These are phyloP conservation scores for Camellia lanceoleosa DNA, from an alignment of 148 eudicot genomes.

Conservation along the genomic window DNA sequence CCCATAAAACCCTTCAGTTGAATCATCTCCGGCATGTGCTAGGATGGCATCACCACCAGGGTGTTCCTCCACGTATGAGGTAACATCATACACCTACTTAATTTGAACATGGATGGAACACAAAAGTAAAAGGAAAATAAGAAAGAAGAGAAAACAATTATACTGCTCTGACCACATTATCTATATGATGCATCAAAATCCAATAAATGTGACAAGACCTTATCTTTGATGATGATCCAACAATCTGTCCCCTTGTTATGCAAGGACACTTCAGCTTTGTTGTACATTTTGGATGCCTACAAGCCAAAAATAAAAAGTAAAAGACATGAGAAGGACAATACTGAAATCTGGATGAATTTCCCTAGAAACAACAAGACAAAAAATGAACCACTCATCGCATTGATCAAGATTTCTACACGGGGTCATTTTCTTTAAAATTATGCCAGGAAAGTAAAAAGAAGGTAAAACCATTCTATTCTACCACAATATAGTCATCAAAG, in stretches of 20 bases:
- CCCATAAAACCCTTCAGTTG: constrained; percentile 94
- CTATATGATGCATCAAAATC: neutral
- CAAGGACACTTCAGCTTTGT: constrained; percentile 67
- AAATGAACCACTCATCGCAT: neutral
- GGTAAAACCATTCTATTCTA: neutral
- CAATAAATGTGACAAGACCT: constrained; percentile 38
- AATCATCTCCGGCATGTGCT: constrained; percentile 88
- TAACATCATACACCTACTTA: constrained; percentile 84
- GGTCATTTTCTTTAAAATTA: neutral
- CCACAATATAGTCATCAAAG: neutral
- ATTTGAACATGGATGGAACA: neutral
- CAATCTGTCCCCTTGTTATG: constrained; percentile 90
- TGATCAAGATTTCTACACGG: neutral
- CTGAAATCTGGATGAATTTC: neutral
- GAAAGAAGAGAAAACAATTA: neutral
- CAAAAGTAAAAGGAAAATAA: neutral
- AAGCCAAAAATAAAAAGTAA: neutral
- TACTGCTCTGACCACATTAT: neutral
- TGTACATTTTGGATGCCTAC: constrained; percentile 53
- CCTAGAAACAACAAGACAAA: neutral
- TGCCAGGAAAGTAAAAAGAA: neutral
- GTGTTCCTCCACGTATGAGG: constrained; percentile 94
- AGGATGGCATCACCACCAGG: constrained; percentile 98
- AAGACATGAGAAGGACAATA: constrained; percentile 8
- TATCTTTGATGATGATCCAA: constrained; percentile 93